Percentiles rank a stretch among this genome's conserved stretches.
phyloP scores from a whole-genome alignment of 805 yeast species.

The Sporopachydermia lactativora region DNA sequence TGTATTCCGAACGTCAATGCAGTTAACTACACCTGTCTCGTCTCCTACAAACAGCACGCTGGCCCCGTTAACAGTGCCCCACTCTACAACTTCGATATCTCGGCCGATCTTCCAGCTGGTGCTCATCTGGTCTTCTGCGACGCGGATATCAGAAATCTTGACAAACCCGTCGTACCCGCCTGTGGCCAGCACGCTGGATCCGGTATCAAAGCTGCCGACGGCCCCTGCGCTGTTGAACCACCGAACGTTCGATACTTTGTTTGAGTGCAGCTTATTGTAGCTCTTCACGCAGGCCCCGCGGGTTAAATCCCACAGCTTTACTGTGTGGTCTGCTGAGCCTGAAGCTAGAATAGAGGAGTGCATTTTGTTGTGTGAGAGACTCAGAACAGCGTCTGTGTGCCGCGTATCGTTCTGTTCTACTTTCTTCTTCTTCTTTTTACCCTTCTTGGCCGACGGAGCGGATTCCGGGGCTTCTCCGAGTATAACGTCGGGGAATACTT shows the following conservation, averaged over 20 bases:
- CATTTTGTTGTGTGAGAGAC: slow-evolving; percentile 66
- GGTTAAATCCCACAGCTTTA: slow-evolving; percentile 88
- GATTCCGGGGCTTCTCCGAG: slow-evolving; percentile 60
- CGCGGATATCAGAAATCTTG: slow-evolving; percentile 77
- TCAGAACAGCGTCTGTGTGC: slow-evolving; percentile 89
- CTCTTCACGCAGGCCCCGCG: slow-evolving; percentile 67
- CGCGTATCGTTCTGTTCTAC: slow-evolving; percentile 44
- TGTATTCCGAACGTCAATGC: slow-evolving; percentile 68
- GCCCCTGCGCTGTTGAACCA: slow-evolving; percentile 54
- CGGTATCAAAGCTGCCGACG: slow-evolving; percentile 19
- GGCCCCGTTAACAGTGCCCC: slow-evolving; percentile 42
- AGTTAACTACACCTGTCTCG: slow-evolving; percentile 78
- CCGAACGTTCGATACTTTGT: slow-evolving; percentile 73
- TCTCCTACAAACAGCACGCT: slow-evolving; percentile 70
- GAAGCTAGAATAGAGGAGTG: slow-evolving; percentile 84
- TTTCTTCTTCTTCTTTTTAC: slow-evolving; percentile 40
- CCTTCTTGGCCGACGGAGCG: slow-evolving; percentile 24
- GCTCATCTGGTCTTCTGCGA: slow-evolving; percentile 41
- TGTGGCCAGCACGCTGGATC: slow-evolving; percentile 58
- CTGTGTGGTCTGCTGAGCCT: slow-evolving; percentile 89
- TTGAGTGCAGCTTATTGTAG: slow-evolving; percentile 52
- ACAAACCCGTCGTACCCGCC: slow-evolving; percentile 88
- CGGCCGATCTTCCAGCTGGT: slow-evolving; percentile 34
- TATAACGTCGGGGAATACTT: slow-evolving; percentile 88
- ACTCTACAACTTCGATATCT: slow-evolving; percentile 72